Percentiles rank a stretch among this genome's conserved stretches.
These are phyloP conservation scores for Zygosaccharomyces pseudobailii DNA, from an alignment of 1,139 yeast genomes.

Conservation along the genomic window DNA sequence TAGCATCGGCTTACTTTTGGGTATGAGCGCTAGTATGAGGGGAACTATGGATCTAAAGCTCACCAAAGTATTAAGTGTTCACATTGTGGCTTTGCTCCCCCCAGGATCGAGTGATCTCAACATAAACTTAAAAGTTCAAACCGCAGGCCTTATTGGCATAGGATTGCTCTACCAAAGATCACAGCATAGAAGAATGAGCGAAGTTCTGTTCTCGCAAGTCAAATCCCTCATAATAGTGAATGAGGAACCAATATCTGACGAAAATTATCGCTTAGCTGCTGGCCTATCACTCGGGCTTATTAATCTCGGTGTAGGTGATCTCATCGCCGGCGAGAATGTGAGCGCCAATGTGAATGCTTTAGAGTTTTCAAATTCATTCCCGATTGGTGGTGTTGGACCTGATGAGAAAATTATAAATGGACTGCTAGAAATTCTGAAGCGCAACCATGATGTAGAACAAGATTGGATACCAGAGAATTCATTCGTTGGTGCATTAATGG, in stretches of 20 bases:
- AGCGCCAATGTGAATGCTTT: constrained; percentile 4
- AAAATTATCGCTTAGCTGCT: constrained; percentile 82
- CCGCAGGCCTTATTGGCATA: constrained; percentile 87
- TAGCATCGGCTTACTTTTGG: constrained; percentile 80
- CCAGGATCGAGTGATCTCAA: constrained; percentile 87
- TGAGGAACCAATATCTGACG: constrained; percentile 51
- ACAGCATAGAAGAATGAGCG: constrained; percentile 85
- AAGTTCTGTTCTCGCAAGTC: constrained; percentile 65
- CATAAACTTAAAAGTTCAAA: constrained; percentile 77
- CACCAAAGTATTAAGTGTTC: constrained; percentile 88
- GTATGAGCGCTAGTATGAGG: constrained; percentile 84
- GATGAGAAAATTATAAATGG: constrained; percentile 70
- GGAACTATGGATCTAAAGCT: constrained; percentile 84
- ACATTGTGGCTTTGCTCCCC: constrained; percentile 87
- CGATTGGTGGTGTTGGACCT: constrained; percentile 10
- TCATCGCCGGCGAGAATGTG: background rate
- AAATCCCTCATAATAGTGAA: constrained; percentile 53
- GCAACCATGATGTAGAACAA: constrained; percentile 66
- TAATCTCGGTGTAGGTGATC: constrained; percentile 69
- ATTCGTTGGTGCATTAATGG: constrained; percentile 75
- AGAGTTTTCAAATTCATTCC: constrained; percentile 4
- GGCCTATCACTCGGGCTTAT: constrained; percentile 86
- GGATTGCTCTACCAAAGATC: constrained; percentile 78
- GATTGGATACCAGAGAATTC: constrained; percentile 64
- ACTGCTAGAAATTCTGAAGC: constrained; percentile 55